Percentiles rank a stretch among this genome's conserved stretches.
Evolutionary conservation across 306 rosid genomes (phyloP).

Genomic region (Cicer cuneatum): DNA sequence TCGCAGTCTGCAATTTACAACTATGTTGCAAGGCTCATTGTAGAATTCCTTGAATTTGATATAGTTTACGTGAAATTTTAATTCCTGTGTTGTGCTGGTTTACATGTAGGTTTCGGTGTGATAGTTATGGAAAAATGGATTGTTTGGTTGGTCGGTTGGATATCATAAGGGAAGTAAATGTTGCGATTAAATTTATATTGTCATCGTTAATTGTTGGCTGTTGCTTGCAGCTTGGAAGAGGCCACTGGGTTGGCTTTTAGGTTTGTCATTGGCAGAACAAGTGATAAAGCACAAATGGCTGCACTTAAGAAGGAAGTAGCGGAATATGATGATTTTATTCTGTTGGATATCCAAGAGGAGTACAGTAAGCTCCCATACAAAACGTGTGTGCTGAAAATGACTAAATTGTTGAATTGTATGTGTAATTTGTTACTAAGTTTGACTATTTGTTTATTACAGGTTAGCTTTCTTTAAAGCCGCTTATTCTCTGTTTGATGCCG

Average conservation of each 20-base stretch:
- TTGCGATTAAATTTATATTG: too few species aligned
- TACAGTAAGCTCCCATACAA: constrained; percentile 98
- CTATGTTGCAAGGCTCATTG: background rate
- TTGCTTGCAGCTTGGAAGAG: constrained; percentile 86
- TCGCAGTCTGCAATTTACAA: too few species aligned
- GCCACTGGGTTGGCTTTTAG: constrained; percentile 95
- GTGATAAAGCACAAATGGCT: constrained; percentile 70
- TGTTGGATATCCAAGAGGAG: constrained; percentile 94
- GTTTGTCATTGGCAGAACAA: constrained; percentile 85
- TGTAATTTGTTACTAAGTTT: constrained; percentile 36
- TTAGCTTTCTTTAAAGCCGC: constrained; percentile 98
- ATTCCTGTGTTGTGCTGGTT: constrained; percentile 18
- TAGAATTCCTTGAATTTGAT: constrained; percentile 24
- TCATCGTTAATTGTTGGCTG: background rate
- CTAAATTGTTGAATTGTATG: constrained; percentile 29
- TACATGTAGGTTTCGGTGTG: background rate
- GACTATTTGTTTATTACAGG: constrained; percentile 56
- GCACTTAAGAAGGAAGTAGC: constrained; percentile 77
- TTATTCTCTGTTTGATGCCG: constrained; percentile 82
- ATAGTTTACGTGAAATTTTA: background rate
- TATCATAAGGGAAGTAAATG: constrained; percentile 14
- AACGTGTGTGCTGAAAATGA: constrained; percentile 78
- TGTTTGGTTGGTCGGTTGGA: constrained; percentile 7
- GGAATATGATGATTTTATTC: constrained; percentile 84
- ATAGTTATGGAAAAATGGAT: background rate